Conservation (phyloP, 371 early-diverging fungal species). For the Apophysomyces sp. region DNA sequence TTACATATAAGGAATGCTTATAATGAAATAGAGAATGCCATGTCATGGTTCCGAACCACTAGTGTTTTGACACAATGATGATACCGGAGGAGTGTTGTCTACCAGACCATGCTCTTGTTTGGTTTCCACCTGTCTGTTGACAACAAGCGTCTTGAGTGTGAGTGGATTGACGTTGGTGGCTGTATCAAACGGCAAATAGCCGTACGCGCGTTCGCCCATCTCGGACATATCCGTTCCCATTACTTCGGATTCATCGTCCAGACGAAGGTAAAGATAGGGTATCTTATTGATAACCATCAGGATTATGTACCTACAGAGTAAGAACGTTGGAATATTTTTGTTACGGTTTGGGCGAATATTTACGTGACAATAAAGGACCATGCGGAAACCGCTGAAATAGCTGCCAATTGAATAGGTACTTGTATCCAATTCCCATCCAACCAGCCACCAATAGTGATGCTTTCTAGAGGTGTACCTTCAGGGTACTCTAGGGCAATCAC, state of each 20-base stretch:
- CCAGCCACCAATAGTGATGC: slow-evolving; percentile 56
- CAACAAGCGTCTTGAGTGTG: background rate
- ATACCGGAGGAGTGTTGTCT: background rate
- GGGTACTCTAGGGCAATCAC: slow-evolving; percentile 57
- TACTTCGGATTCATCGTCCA: slow-evolving; percentile 56
- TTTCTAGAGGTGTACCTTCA: slow-evolving; percentile 41
- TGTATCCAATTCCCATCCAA: slow-evolving; percentile 60
- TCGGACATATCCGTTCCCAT: slow-evolving; percentile 56
- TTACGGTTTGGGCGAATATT: too few relatives aligned
- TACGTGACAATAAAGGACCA: slow-evolving; percentile 61
- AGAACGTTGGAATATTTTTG: background rate
- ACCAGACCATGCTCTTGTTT: background rate
- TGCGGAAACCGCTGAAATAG: slow-evolving; percentile 43
- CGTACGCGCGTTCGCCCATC: slow-evolving; percentile 66
- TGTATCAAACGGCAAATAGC: slow-evolving; percentile 32
- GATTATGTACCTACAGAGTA: slow-evolving; percentile 35
- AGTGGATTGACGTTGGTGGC: background rate
- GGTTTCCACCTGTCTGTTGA: background rate
- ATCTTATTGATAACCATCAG: slow-evolving; percentile 42
- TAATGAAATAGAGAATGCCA: background rate
- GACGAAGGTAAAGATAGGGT: slow-evolving; percentile 48
- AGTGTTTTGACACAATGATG: too few relatives aligned
- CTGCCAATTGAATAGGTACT: slow-evolving; percentile 55
- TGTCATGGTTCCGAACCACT: too few relatives aligned
- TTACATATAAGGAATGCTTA: background rate